A percentile compares a stretch with the other conserved stretches of the same genome.
These are phyloP conservation scores for Cairneyella variabilis DNA, from an alignment of 495 filamentous ascomycete genomes.

Conservation along the genomic window DNA sequence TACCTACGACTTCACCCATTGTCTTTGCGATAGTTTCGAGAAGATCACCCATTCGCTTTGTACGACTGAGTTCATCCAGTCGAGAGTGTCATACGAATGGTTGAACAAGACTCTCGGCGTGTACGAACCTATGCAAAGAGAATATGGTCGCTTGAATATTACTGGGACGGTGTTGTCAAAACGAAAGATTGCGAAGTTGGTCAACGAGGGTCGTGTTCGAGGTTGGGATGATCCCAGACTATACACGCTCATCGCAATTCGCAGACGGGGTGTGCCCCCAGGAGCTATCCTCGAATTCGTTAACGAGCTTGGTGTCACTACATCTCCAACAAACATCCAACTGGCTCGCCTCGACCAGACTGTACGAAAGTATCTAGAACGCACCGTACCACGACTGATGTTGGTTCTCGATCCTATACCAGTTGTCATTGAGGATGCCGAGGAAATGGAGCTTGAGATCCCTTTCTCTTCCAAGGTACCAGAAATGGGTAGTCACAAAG, in stretches of 20 bases:
- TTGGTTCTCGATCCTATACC: constrained; percentile 70
- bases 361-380: constrained; percentile 72
- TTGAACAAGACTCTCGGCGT: constrained; percentile 63
- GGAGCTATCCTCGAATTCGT: constrained; percentile 77
- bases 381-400: constrained; percentile 74
- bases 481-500: constrained; percentile 45
- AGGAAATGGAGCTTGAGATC: constrained; percentile 54
- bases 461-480: constrained; percentile 69
- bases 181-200: constrained; percentile 66
- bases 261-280: constrained; percentile 76
- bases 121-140: constrained; percentile 79
- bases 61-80: constrained; percentile 73
- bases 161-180: constrained; percentile 77
- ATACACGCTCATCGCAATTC: constrained; percentile 73
- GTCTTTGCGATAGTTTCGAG: constrained; percentile 78
- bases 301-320: constrained; percentile 77
- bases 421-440: constrained; percentile 67
- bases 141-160: constrained; percentile 72
- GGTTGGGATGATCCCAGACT: constrained; percentile 81
- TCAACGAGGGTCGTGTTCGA: constrained; percentile 59
- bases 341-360: constrained; percentile 64
- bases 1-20: constrained; percentile 81
- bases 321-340: constrained; percentile 62
- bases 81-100: constrained; percentile 77
- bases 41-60: constrained; percentile 77